Conservation (phyloP, 1,139 yeast species). For the Yamadazyma diospyri region DNA sequence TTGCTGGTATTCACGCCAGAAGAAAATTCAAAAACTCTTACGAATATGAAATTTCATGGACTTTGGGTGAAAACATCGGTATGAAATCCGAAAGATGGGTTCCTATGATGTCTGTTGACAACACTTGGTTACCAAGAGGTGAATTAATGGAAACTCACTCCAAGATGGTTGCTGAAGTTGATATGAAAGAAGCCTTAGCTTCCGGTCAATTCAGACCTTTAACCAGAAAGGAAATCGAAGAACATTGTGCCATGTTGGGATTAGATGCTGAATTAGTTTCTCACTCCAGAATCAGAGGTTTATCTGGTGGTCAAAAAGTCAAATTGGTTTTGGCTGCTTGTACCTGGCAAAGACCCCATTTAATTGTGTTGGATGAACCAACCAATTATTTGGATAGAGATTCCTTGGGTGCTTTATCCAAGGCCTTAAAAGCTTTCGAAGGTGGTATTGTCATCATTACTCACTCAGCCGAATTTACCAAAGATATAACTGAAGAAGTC, state of each 20-base stretch:
- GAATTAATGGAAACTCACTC: constrained; percentile 98
- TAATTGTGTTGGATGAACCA: constrained; percentile 98
- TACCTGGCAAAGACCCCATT: constrained; percentile 99
- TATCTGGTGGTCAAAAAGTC: constrained; percentile 99
- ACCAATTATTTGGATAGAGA: constrained; percentile 99
- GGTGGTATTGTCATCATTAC: constrained; percentile 99
- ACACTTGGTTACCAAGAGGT: constrained; percentile 99
- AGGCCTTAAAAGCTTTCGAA: constrained; percentile 96
- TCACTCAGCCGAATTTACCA: constrained; percentile 99
- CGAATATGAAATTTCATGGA: constrained; percentile 98
- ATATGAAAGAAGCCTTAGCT: constrained; percentile 99
- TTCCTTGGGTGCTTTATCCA: constrained; percentile 98
- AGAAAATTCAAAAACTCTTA: constrained; percentile 99
- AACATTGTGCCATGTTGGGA: constrained; percentile 98
- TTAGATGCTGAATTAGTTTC: constrained; percentile 98
- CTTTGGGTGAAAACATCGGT: constrained; percentile 96
- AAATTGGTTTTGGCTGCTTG: constrained; percentile 99
- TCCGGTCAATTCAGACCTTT: constrained; percentile 99
- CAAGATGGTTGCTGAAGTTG: constrained; percentile 99
- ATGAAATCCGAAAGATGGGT: constrained; percentile 99
- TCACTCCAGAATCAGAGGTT: constrained; percentile 99
- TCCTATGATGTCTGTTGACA: constrained; percentile 99
- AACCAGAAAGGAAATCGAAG: constrained; percentile 99
- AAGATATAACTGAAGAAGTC: constrained; percentile 97
- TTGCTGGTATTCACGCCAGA: constrained; percentile 92